Evolutionary conservation across 2,329 filamentous ascomycete species (phyloP).

Genomic region (Pseudogymnoascus sp.): DNA sequence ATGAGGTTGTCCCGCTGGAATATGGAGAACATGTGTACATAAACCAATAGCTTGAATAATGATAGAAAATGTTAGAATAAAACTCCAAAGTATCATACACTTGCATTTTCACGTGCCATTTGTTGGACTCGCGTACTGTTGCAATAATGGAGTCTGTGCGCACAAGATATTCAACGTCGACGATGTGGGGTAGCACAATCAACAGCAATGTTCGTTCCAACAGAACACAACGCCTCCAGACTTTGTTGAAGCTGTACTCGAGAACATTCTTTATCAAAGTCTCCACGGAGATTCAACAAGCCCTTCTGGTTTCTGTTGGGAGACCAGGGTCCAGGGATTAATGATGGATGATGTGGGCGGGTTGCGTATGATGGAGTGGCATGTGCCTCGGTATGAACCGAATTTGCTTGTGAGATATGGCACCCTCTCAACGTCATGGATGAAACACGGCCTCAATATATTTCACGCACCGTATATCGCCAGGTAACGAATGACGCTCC

Average conservation of each 20-base stretch:
- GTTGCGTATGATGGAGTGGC: not conserved
- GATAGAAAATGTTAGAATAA: not conserved
- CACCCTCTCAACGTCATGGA: not conserved
- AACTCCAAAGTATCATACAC: not conserved
- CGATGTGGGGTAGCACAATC: not conserved
- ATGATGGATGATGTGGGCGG: not conserved
- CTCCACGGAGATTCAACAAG: not conserved
- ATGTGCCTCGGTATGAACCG: not conserved
- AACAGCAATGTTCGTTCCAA: not conserved
- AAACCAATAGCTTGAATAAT: conserved; percentile 13
- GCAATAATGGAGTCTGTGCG: not conserved
- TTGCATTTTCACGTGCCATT: not conserved
- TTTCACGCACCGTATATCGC: not conserved
- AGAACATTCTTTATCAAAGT: not conserved
- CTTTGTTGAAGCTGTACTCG: not conserved
- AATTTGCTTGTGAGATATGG: not conserved
- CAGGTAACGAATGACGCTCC: not conserved
- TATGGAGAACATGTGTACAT: conserved; percentile 21
- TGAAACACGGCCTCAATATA: not conserved
- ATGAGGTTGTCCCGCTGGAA: conserved; percentile 45
- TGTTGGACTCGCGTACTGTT: not conserved
- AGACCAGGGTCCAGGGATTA: not conserved
- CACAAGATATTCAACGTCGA: not conserved
- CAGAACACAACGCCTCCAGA: not conserved
- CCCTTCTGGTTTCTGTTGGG: not conserved